Evolutionary conservation across 2,329 filamentous ascomycete genomes (phyloP).

Genomic region (Xylaria sp.): DNA sequence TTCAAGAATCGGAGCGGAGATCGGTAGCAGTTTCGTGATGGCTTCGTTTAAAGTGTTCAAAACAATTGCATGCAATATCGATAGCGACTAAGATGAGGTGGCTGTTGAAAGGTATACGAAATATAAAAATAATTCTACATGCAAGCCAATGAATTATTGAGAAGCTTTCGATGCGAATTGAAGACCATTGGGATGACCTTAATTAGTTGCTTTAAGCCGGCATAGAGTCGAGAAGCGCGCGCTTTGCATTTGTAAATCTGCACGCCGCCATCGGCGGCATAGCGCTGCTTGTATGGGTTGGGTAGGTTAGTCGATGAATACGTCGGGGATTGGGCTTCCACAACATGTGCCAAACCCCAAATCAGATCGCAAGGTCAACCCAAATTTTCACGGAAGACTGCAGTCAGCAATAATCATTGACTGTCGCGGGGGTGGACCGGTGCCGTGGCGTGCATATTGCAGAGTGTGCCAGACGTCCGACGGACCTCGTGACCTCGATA

Average conservation of each 20-base stretch:
- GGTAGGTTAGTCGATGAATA: constrained; percentile 9
- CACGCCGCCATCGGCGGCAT: constrained; percentile 30
- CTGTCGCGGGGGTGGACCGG: constrained; percentile 17
- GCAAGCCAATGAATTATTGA: background rate
- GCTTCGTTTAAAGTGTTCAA: background rate
- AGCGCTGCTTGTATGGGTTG: constrained; percentile 7
- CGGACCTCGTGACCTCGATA: constrained; percentile 45
- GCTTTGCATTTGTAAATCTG: constrained; percentile 11
- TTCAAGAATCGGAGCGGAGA: constrained; percentile 6
- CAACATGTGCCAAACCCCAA: constrained; percentile 25
- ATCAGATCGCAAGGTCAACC: constrained; percentile 26
- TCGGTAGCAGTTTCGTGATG: constrained; percentile 5
- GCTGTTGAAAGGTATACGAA: background rate
- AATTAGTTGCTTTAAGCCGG: background rate
- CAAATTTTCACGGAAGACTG: constrained; percentile 21
- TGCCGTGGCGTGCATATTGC: constrained; percentile 38
- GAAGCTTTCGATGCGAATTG: background rate
- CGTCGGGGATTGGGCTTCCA: constrained; percentile 27
- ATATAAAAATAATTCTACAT: background rate
- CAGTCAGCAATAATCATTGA: constrained; percentile 34
- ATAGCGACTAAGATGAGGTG: background rate
- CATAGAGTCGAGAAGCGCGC: background rate
- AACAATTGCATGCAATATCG: background rate
- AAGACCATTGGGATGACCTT: background rate
- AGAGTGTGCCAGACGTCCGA: constrained; percentile 44